Percentiles rank a stretch among this genome's conserved stretches.
Evolutionary conservation across 352 stramenopile species (phyloP).

Genomic region (Phytopythium vexans): DNA sequence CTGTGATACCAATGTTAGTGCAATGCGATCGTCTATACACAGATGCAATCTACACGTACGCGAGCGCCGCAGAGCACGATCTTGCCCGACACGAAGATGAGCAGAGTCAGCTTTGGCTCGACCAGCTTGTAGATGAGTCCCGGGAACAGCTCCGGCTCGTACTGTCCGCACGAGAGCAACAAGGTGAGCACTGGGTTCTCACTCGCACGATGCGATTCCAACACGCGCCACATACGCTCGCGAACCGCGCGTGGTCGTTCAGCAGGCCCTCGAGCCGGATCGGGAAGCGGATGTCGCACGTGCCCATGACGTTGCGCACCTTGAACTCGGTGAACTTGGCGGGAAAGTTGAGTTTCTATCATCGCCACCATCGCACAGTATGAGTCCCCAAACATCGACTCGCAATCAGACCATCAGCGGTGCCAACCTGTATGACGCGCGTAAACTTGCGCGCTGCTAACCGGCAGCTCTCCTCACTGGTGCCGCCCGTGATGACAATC

Average conservation of each 20-base stretch:
- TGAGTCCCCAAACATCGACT: neutral
- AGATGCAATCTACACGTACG: slow-evolving; percentile 69
- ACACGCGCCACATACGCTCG: slow-evolving; percentile 62
- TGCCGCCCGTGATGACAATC: slow-evolving; percentile 86
- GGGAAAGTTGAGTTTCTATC: slow-evolving; percentile 87
- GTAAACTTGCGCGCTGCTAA: slow-evolving; percentile 86
- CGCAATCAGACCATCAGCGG: neutral
- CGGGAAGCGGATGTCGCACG: slow-evolving; percentile 97
- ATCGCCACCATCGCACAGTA: neutral
- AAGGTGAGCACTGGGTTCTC: slow-evolving; percentile 92
- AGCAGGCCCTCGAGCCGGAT: slow-evolving; percentile 98
- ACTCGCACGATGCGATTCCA: slow-evolving; percentile 82
- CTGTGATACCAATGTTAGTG: slow-evolving; percentile 3
- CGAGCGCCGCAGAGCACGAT: slow-evolving; percentile 97
- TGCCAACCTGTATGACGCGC: slow-evolving; percentile 73
- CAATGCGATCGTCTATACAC: neutral
- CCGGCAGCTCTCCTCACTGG: slow-evolving; percentile 77
- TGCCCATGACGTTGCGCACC: slow-evolving; percentile 98
- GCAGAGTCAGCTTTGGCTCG: slow-evolving; percentile 96
- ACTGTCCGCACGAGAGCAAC: slow-evolving; percentile 91
- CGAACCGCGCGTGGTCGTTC: slow-evolving; percentile 95
- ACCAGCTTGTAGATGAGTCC: slow-evolving; percentile 99
- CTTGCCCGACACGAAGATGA: slow-evolving; percentile 99
- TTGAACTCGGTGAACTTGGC: slow-evolving; percentile 88
- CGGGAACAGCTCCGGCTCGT: slow-evolving; percentile 99